phyloP scores from a whole-genome alignment of 1,139 yeast species.

The Kodamaea sp. region DNA sequence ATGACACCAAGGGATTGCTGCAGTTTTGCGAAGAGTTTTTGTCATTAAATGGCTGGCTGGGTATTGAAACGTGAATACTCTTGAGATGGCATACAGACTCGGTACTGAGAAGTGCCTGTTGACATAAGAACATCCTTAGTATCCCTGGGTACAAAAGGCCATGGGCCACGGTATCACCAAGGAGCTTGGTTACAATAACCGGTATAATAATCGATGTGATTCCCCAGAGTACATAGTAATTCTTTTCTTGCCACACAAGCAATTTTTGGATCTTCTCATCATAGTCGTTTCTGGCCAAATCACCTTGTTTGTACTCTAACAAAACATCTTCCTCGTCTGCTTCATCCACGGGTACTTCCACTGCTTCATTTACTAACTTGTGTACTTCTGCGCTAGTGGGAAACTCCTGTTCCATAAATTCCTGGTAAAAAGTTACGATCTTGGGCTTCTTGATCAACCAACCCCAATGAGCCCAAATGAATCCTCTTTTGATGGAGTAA shows the following conservation, averaged over 20 bases:
- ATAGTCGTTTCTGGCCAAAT: slow-evolving; percentile 18
- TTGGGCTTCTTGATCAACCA: slow-evolving; percentile 61
- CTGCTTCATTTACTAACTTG: slow-evolving; percentile 24
- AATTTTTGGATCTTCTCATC: slow-evolving; percentile 19
- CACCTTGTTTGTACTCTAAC: slow-evolving; percentile 5
- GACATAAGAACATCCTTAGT: slow-evolving; percentile 55
- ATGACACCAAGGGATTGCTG: slow-evolving; percentile 50
- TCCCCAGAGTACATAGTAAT: slow-evolving; percentile 45
- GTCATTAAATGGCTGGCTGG: slow-evolving; percentile 63
- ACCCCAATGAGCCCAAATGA: slow-evolving; percentile 62
- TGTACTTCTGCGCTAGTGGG: slow-evolving; percentile 27
- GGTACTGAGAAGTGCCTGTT: slow-evolving; percentile 56
- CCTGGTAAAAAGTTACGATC: slow-evolving; percentile 32
- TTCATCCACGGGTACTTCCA: slow-evolving; percentile 26
- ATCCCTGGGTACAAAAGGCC: slow-evolving; percentile 66
- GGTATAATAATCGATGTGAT: slow-evolving; percentile 55
- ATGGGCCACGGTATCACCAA: slow-evolving; percentile 47
- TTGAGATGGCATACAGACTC: slow-evolving; percentile 63
- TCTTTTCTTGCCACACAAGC: slow-evolving; percentile 59
- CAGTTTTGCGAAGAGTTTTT: slow-evolving; percentile 54
- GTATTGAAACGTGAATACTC: slow-evolving; percentile 42
- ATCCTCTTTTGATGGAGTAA: slow-evolving; percentile 60
- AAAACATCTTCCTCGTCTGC: slow-evolving; percentile 23
- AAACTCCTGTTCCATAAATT: slow-evolving; percentile 43
- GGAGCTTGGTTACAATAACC: slow-evolving; percentile 38